These are phyloP conservation scores for Yarrowia sp. DNA, from an alignment of 805 yeast species.

Conservation along the genomic window DNA sequence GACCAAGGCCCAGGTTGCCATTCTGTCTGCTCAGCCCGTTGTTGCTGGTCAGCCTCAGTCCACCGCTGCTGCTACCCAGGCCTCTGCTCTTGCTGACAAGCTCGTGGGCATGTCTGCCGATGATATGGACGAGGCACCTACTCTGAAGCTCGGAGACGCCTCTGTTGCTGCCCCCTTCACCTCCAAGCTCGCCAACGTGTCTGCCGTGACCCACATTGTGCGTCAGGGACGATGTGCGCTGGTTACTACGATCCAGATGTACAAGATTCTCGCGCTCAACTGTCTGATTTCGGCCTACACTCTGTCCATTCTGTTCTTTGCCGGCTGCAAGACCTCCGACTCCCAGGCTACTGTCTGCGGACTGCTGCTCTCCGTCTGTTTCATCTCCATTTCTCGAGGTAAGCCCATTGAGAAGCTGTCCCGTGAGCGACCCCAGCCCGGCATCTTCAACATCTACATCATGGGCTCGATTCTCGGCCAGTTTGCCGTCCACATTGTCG, in stretches of 20 bases:
- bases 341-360: slow-evolving; percentile 99
- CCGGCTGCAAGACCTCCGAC: slow-evolving; percentile 98
- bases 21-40: slow-evolving; percentile 49
- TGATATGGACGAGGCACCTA: slow-evolving; percentile 80
- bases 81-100: slow-evolving; percentile 65
- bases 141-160: slow-evolving; percentile 95
- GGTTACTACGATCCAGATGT: slow-evolving; percentile 98
- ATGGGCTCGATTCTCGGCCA: slow-evolving; percentile 98
- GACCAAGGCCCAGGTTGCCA: slow-evolving; percentile 54
- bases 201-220: slow-evolving; percentile 89
- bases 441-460: slow-evolving; percentile 91
- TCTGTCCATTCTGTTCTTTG: slow-evolving; percentile 87
- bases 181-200: slow-evolving; percentile 88
- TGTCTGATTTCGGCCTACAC: slow-evolving; percentile 97
- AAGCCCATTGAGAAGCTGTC: slow-evolving; percentile 87
- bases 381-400: slow-evolving; percentile 93
- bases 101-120: slow-evolving; percentile 63
- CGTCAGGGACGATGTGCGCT: slow-evolving; percentile 99
- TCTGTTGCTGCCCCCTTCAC: slow-evolving; percentile 99
- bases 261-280: slow-evolving; percentile 94
- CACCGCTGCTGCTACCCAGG: slow-evolving; percentile 48
- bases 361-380: slow-evolving; percentile 86
- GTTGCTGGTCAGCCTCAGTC: slow-evolving; percentile 50
- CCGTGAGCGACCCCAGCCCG: slow-evolving; percentile 95
- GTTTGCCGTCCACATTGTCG: slow-evolving; percentile 87